Percentiles rank a stretch among this genome's conserved stretches.
These are phyloP conservation scores for Dactylellina leptospora DNA, from an alignment of 2,329 filamentous ascomycete species.

Conservation along the genomic window DNA sequence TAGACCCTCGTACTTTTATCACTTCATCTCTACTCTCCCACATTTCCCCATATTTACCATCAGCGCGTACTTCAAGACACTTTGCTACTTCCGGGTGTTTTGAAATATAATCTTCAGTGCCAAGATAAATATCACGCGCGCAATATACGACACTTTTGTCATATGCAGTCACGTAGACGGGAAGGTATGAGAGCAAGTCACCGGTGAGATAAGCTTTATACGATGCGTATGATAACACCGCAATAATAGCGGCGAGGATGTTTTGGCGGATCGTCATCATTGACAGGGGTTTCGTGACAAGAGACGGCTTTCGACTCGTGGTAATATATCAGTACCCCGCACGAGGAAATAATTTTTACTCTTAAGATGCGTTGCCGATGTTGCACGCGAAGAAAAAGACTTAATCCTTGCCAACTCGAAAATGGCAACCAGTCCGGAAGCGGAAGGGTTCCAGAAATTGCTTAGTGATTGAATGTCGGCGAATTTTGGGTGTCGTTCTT, in stretches of 20 bases:
- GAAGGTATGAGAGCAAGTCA: not conserved
- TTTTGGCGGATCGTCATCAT: not conserved
- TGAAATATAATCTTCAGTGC: slow-evolving; percentile 16
- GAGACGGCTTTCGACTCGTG: too few species aligned
- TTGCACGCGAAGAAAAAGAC: too few species aligned
- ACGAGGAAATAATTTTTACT: too few species aligned
- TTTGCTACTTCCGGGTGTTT: not conserved
- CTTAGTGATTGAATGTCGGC: too few species aligned
- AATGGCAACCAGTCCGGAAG: too few species aligned
- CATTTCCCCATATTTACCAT: slow-evolving; percentile 12
- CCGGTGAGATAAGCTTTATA: slow-evolving; percentile 7
- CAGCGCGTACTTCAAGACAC: slow-evolving; percentile 19
- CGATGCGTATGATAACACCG: not conserved
- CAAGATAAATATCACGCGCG: slow-evolving; percentile 1
- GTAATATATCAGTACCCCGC: too few species aligned
- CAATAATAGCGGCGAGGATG: slow-evolving; percentile 4
- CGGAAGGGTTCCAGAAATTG: slow-evolving; percentile 13
- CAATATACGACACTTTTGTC: slow-evolving; percentile 28
- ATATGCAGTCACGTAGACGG: not conserved
- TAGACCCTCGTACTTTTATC: not conserved
- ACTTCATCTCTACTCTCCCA: slow-evolving; percentile 16
- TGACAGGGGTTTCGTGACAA: too few species aligned
- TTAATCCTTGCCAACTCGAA: too few species aligned
- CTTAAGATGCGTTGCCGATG: too few species aligned
- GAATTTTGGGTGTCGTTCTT: too few species aligned